These are phyloP conservation scores for Ustilago curta DNA, from an alignment of 1,284 basidiomycete genomes.

Conservation along the genomic window DNA sequence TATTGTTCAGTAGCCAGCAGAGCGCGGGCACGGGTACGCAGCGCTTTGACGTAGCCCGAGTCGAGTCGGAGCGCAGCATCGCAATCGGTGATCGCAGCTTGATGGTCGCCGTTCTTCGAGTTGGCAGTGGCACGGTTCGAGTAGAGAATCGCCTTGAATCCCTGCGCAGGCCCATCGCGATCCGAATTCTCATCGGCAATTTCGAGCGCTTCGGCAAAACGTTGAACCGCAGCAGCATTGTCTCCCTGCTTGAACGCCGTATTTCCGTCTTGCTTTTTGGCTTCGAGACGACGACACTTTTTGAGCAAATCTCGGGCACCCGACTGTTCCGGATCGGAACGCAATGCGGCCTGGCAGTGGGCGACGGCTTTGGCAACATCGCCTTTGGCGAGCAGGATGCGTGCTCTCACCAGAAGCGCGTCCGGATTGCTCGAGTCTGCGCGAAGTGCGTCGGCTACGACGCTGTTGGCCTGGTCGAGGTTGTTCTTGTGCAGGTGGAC, in stretches of 20 bases:
- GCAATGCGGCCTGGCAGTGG: slow-evolving; percentile 80
- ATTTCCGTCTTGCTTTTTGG: slow-evolving; percentile 87
- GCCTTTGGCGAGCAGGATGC: slow-evolving; percentile 81
- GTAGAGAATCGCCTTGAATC: slow-evolving; percentile 76
- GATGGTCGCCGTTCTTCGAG: slow-evolving; percentile 76
- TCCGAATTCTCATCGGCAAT: slow-evolving; percentile 51
- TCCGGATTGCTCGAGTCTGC: slow-evolving; percentile 81
- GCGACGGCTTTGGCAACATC: slow-evolving; percentile 79
- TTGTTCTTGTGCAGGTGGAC: slow-evolving; percentile 57
- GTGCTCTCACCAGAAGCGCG: slow-evolving; percentile 81
- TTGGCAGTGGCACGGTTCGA: slow-evolving; percentile 86
- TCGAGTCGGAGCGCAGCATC: slow-evolving; percentile 77
- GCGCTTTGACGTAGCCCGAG: slow-evolving; percentile 82
- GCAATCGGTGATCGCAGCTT: slow-evolving; percentile 80
- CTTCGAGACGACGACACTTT: slow-evolving; percentile 81
- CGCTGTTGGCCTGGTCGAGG: slow-evolving; percentile 55
- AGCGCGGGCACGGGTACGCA: slow-evolving; percentile 85
- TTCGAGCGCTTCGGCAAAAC: slow-evolving; percentile 66
- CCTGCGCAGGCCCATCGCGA: slow-evolving; percentile 52
- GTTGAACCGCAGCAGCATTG: slow-evolving; percentile 76
- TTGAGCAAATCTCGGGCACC: slow-evolving; percentile 79
- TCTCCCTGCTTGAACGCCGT: slow-evolving; percentile 78
- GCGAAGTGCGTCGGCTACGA: slow-evolving; percentile 79
- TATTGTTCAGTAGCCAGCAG: slow-evolving; percentile 80
- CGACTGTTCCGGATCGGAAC: slow-evolving; percentile 82